A percentile compares a stretch with the other conserved stretches of the same genome.
Conservation (phyloP, 768 basidiomycete species). For the Holtermanniella nyarrowii region DNA sequence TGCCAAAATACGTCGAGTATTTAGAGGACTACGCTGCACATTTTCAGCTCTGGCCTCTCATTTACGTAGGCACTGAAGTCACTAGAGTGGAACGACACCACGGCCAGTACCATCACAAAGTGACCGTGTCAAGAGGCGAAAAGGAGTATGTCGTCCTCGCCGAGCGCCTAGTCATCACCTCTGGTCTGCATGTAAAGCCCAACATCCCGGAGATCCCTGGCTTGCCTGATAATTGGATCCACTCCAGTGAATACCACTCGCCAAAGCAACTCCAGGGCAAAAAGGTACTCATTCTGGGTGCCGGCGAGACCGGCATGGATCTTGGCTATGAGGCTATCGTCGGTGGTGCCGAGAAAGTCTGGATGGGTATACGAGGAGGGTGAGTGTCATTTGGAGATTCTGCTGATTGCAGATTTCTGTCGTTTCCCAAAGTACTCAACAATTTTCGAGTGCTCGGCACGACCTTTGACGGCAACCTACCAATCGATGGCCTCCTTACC, state of each 20-base stretch:
- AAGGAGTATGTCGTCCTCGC: conserved; percentile 40
- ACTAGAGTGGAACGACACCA: conserved; percentile 40
- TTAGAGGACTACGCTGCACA: conserved; percentile 46
- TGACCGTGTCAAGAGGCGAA: conserved; percentile 37
- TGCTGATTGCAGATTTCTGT: conserved; percentile 44
- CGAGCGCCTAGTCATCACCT: conserved; percentile 48
- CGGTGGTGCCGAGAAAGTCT: conserved; percentile 49
- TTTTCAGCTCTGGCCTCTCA: conserved; percentile 41
- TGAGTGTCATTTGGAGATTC: conserved; percentile 22
- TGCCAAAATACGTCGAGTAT: conserved; percentile 47
- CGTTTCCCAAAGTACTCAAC: conserved; percentile 54
- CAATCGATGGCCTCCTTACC: conserved; percentile 48
- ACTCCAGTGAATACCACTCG: conserved; percentile 50
- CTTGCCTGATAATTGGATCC: conserved; percentile 39
- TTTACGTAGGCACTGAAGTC: conserved; percentile 21
- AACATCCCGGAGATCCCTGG: conserved; percentile 49
- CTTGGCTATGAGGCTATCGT: conserved; percentile 46
- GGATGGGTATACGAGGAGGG: conserved; percentile 51
- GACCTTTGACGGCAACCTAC: conserved; percentile 42
- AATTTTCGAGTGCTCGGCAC: conserved; percentile 51
- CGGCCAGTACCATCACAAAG: conserved; percentile 44
- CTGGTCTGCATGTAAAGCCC: conserved; percentile 52
- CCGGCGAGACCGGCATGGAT: conserved; percentile 58
- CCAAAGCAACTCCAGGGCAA: conserved; percentile 45
- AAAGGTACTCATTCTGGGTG: conserved; percentile 51